Evolutionary conservation across 2,329 filamentous ascomycete genomes (phyloP).

Genomic region (Tolypocladium inflatum): DNA sequence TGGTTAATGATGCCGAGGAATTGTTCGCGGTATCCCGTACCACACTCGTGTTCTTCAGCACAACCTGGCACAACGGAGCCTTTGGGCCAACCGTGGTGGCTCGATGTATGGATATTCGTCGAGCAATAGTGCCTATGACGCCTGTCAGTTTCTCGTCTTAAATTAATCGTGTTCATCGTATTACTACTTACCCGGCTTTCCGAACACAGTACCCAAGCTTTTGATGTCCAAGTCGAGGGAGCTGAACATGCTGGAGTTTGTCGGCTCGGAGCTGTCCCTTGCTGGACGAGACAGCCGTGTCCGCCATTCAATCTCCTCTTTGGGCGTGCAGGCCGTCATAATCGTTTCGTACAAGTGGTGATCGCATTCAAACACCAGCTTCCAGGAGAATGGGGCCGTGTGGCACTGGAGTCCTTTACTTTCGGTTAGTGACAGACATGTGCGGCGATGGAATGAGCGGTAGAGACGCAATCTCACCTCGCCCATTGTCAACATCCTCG

Average conservation of each 20-base stretch:
- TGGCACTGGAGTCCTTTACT: conserved; percentile 72
- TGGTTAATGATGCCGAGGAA: conserved; percentile 34
- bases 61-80: conserved; percentile 61
- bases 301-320: conserved; percentile 76
- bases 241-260: conserved; percentile 43
- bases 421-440: background rate
- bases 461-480: conserved; percentile 39
- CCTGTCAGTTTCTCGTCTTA: background rate
- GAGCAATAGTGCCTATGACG: conserved; percentile 46
- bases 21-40: conserved; percentile 44
- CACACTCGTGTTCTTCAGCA: conserved; percentile 76
- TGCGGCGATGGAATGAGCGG: background rate
- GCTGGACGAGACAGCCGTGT: conserved; percentile 47
- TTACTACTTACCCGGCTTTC: conserved; percentile 49
- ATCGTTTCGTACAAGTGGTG: conserved; percentile 76
- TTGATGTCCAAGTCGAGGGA: conserved; percentile 63
- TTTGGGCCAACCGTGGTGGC: conserved; percentile 65
- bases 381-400: conserved; percentile 83
- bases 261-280: conserved; percentile 36
- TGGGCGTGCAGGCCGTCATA: conserved; percentile 73
- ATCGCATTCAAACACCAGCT: conserved; percentile 71
- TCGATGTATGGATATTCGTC: conserved; percentile 69
- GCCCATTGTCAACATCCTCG: conserved; percentile 66
- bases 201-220: conserved; percentile 65
- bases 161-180: too few species aligned